Percentiles rank a stretch among this genome's conserved stretches.
phyloP scores from a whole-genome alignment of 352 stramenopile genomes.

The Thraustochytrium sp. region DNA sequence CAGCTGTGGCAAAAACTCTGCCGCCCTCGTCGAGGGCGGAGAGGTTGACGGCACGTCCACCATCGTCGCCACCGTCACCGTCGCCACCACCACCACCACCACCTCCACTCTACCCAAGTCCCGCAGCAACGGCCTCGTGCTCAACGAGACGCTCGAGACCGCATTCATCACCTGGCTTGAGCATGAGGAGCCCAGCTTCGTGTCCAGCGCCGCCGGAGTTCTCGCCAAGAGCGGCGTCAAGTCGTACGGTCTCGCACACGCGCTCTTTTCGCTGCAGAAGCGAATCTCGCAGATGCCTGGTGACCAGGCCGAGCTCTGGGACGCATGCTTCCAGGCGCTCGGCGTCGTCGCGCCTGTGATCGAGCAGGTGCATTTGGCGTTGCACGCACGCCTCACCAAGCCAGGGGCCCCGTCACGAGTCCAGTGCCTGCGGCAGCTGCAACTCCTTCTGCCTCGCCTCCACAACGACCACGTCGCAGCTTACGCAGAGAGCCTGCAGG shows the following conservation, averaged over 20 bases:
- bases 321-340: background rate
- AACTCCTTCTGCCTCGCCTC: background rate
- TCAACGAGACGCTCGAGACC: conserved; percentile 3
- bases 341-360: background rate
- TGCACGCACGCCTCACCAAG: background rate
- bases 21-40: too few species aligned
- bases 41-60: too few species aligned
- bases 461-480: background rate
- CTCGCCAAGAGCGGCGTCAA: background rate
- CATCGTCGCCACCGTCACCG: too few species aligned
- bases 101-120: too few species aligned
- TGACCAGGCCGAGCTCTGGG: background rate
- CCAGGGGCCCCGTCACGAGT: background rate
- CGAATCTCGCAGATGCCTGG: background rate
- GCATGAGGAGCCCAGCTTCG: background rate
- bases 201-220: background rate
- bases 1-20: too few species aligned
- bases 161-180: conserved; percentile 9
- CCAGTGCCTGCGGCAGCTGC: background rate
- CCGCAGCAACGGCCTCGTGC: too few species aligned
- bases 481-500: background rate
- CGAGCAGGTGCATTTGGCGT: background rate
- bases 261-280: background rate
- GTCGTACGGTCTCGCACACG: background rate
- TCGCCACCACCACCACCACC: too few species aligned